These are phyloP conservation scores for Russula ochroleuca DNA, from an alignment of 768 basidiomycete species.

Conservation along the genomic window DNA sequence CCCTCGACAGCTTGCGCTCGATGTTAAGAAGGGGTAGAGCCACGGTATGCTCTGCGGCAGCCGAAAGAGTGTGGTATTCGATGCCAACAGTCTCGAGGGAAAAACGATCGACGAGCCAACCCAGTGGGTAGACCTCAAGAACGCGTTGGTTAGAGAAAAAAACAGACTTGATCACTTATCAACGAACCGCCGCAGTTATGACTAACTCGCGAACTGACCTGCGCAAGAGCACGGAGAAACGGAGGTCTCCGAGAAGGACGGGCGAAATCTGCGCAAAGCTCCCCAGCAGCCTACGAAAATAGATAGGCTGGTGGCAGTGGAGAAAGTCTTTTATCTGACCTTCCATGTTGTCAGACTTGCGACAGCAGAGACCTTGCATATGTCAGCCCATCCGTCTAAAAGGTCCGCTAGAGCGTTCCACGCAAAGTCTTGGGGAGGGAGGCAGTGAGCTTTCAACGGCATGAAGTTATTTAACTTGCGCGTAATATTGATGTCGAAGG, in stretches of 20 bases:
- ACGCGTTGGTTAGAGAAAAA: conserved; percentile 12
- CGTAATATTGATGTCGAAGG: conserved; percentile 64
- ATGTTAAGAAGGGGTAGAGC: conserved; percentile 40
- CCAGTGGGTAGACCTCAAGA: conserved; percentile 46
- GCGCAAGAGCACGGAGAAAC: conserved; percentile 60
- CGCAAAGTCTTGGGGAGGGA: conserved; percentile 46
- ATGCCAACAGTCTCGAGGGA: conserved; percentile 46
- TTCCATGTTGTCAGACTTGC: conserved; percentile 57
- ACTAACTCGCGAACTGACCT: conserved; percentile 41
- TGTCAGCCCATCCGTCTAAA: conserved; percentile 54
- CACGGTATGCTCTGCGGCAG: conserved; percentile 37
- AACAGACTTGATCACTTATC: conserved; percentile 10
- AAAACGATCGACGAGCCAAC: conserved; percentile 51
- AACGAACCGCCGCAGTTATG: conserved; percentile 18
- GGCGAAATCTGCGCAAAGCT: conserved; percentile 47
- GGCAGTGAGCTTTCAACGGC: conserved; percentile 57
- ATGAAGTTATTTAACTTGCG: conserved; percentile 64
- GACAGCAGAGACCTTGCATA: conserved; percentile 43
- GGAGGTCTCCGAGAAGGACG: conserved; percentile 42
- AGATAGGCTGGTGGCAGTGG: not conserved
- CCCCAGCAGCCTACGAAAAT: conserved; percentile 44
- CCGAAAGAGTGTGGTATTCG: conserved; percentile 51
- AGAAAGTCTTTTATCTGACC: conserved; percentile 36
- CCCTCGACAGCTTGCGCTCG: conserved; percentile 40
- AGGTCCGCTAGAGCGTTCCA: conserved; percentile 50